A percentile compares a stretch with the other conserved stretches of the same genome.
Evolutionary conservation across 2,329 filamentous ascomycete genomes (phyloP).

Genomic region (Cladosporium phlei): DNA sequence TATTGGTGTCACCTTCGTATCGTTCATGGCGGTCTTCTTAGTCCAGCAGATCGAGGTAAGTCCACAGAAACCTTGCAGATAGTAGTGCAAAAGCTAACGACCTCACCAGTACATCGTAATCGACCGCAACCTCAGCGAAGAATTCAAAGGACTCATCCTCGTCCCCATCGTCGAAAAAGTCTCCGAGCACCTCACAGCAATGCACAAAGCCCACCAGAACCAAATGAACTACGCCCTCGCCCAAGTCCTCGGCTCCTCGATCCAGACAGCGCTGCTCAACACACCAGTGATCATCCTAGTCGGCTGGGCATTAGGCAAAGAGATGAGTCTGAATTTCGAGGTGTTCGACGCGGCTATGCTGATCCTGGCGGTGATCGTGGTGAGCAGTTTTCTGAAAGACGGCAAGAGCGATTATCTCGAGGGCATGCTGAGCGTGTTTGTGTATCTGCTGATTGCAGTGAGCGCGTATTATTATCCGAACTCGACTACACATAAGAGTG

Average conservation of each 20-base stretch:
- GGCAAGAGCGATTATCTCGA: conserved; percentile 89
- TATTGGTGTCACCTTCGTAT: conserved; percentile 63
- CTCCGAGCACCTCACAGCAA: conserved; percentile 75
- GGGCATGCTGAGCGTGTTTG: conserved; percentile 70
- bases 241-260: conserved; percentile 79
- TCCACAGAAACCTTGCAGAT: not conserved
- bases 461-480: conserved; percentile 59
- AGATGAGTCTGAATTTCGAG: conserved; percentile 78
- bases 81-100: conserved; percentile 26
- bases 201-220: conserved; percentile 79
- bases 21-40: conserved; percentile 69
- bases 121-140: conserved; percentile 49
- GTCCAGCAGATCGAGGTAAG: conserved; percentile 62
- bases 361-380: conserved; percentile 77
- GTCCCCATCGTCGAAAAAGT: conserved; percentile 80
- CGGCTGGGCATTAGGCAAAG: conserved; percentile 67
- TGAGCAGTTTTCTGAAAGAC: conserved; percentile 82
- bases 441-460: conserved; percentile 60
- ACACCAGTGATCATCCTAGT: conserved; percentile 77
- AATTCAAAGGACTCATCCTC: conserved; percentile 67
- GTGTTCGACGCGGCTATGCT: conserved; percentile 80
- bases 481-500: conserved; percentile 30
- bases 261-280: conserved; percentile 87
- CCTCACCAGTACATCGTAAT: conserved; percentile 49
- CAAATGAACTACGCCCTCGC: conserved; percentile 74